phyloP scores from a whole-genome alignment of 768 basidiomycete species.

The Pholiota molesta region DNA sequence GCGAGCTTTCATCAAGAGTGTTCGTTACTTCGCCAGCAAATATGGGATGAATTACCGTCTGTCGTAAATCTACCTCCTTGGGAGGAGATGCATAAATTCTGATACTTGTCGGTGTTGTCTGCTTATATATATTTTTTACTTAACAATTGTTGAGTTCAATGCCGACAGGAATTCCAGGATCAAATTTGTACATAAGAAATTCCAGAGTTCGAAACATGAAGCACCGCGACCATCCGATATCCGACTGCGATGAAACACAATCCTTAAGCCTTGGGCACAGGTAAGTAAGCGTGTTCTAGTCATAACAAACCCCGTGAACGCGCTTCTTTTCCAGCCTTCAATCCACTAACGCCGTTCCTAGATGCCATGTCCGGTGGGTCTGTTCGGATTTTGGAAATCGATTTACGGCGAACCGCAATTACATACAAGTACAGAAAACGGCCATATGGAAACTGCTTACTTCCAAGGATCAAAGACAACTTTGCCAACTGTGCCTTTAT shows the following conservation, averaged over 20 bases:
- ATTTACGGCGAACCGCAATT: too few species aligned
- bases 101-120: background rate
- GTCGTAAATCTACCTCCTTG: constrained; percentile 50
- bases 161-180: background rate
- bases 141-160: background rate
- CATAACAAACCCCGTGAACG: too few species aligned
- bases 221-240: too few species aligned
- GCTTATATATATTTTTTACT: background rate
- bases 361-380: too few species aligned
- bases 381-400: too few species aligned
- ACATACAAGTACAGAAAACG: background rate
- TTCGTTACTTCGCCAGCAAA: constrained; percentile 35
- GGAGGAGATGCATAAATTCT: constrained; percentile 26
- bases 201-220: too few species aligned
- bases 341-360: too few species aligned
- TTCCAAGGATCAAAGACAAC: constrained; percentile 79
- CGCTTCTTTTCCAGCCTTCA: too few species aligned
- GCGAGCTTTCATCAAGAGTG: constrained; percentile 45
- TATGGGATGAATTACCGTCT: constrained; percentile 52
- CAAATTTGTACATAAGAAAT: too few species aligned
- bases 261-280: too few species aligned
- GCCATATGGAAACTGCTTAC: constrained; percentile 20
- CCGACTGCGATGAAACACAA: too few species aligned
- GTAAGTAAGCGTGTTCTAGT: too few species aligned
- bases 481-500: constrained; percentile 75